These are phyloP conservation scores for Kockovaella imperatae DNA, from an alignment of 768 basidiomycete species.

Conservation along the genomic window DNA sequence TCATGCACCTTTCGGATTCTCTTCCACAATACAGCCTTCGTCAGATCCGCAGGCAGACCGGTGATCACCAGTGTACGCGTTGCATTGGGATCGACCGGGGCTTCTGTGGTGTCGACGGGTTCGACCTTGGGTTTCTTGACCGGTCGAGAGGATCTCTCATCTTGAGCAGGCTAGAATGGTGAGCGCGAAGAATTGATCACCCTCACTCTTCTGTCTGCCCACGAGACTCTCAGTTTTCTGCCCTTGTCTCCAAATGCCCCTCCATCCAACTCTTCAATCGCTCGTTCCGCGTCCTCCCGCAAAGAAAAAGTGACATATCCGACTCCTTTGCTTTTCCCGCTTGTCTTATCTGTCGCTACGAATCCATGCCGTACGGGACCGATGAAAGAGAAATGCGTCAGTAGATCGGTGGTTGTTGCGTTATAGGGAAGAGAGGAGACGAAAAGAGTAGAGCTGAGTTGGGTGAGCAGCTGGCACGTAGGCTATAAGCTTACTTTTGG, in stretches of 20 bases:
- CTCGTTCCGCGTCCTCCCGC: slow-evolving; percentile 74
- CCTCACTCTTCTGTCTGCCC: slow-evolving; percentile 71
- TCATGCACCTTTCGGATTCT: slow-evolving; percentile 39
- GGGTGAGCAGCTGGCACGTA: not conserved
- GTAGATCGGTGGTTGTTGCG: slow-evolving; percentile 80
- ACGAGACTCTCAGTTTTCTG: slow-evolving; percentile 64
- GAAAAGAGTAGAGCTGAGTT: slow-evolving; percentile 64
- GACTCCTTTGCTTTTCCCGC: slow-evolving; percentile 70
- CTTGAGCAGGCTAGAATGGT: not conserved
- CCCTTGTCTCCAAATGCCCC: slow-evolving; percentile 62
- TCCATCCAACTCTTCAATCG: slow-evolving; percentile 58
- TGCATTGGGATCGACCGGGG: slow-evolving; percentile 59
- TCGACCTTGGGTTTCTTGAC: not conserved
- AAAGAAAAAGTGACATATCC: slow-evolving; percentile 91
- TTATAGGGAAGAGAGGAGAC: slow-evolving; percentile 87
- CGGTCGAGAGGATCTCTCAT: not conserved
- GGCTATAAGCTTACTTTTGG: not conserved
- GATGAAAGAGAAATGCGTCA: slow-evolving; percentile 88
- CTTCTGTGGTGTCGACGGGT: slow-evolving; percentile 10
- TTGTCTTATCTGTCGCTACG: slow-evolving; percentile 66
- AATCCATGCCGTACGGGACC: slow-evolving; percentile 92
- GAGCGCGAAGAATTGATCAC: not conserved
- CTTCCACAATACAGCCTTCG: slow-evolving; percentile 44
- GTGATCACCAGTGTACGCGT: slow-evolving; percentile 57
- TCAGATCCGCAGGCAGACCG: slow-evolving; percentile 42